Base-by-base conservation (phyloP, 495 filamentous ascomycete genomes). In the Penicilliopsis zonata region DNA sequence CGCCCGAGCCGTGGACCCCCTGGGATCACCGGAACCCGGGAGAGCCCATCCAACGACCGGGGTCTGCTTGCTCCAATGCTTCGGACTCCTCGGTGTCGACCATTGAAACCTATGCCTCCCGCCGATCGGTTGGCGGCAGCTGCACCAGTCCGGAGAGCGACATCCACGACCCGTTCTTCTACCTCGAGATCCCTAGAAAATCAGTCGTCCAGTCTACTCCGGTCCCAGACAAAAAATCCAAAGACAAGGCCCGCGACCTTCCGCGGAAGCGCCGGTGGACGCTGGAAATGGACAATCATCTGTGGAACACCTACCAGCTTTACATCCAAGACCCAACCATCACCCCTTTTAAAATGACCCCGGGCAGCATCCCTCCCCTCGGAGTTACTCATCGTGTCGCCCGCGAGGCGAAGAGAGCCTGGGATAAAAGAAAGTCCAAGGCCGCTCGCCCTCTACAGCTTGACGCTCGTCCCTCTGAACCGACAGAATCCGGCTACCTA, bases 291-390 rank as follows among this genome's bases (percentile, higher is more conserved):
- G 86, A 87, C 54, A 76, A 78, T 21, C 90, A 98, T 49, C 56
- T 98, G 18, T 96, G 92, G 92, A 76, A 81, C 20, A 86, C 82
- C 2, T 96, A 94, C 48, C 62, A 82, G 41, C 52, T 81, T 7
- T 98, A 94, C 47, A 62, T 95, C 8, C 80, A 86, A 41, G 86
- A 96, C 51, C 87, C 90, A 19, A 86, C 80, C 7, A 80, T 93
- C 17, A 98, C 90, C 2, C 90, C 90, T 0, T 88, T 96, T 59
- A 86, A 87, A 44, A 80, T 84, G 61, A 73, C 86, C 10, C 86
- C 88, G 13, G 87, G 84, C 32, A 72, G 73, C 34, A 74, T 87
- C 22, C 90, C 90, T 14, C 90, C 90, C 9, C 66, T 90, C 22
- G 92, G 90, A 5, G 83, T 96, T 19, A 88, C 86, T 44, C 69